Conservation (phyloP, 805 yeast species). For the Sugiyamaella valdiviana region DNA sequence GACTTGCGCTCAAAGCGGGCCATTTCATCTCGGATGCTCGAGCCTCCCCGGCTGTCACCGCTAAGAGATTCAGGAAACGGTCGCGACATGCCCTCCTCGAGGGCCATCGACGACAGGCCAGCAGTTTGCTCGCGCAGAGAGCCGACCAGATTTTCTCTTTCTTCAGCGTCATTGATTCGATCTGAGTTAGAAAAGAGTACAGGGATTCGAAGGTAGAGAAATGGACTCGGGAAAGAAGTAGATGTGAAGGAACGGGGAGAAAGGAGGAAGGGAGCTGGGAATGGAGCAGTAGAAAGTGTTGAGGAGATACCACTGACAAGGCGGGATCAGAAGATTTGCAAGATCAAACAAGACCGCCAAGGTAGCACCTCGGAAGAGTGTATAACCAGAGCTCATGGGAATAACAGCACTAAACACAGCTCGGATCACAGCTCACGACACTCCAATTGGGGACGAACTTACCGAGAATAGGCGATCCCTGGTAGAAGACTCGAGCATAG, state of each 20-base stretch:
- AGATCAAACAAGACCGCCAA: too few relatives aligned
- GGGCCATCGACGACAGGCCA: slow-evolving; percentile 19
- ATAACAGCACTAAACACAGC: too few relatives aligned
- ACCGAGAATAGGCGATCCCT: not conserved
- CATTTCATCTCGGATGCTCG: slow-evolving; percentile 4
- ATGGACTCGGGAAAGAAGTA: too few relatives aligned
- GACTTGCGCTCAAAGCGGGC: slow-evolving; percentile 4
- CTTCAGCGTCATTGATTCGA: not conserved
- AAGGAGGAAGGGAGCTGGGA: too few relatives aligned
- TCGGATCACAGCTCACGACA: too few relatives aligned
- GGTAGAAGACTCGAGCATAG: slow-evolving; percentile 3
- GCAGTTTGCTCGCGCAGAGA: slow-evolving; percentile 21
- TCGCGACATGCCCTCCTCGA: slow-evolving; percentile 18
- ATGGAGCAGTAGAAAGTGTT: too few relatives aligned
- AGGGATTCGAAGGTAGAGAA: too few relatives aligned
- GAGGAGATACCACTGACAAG: too few relatives aligned
- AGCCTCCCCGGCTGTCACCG: not conserved
- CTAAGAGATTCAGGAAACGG: not conserved
- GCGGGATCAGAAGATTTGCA: too few relatives aligned
- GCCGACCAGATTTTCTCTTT: not conserved
- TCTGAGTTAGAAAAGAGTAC: not conserved
- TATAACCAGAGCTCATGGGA: too few relatives aligned
- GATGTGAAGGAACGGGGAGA: too few relatives aligned
- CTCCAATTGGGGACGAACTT: not conserved
- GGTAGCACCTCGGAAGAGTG: too few relatives aligned